A percentile compares a stretch with the other conserved stretches of the same genome.
Conservation (phyloP, 352 stramenopile genomes). For the Phytopythium mirpurense region DNA sequence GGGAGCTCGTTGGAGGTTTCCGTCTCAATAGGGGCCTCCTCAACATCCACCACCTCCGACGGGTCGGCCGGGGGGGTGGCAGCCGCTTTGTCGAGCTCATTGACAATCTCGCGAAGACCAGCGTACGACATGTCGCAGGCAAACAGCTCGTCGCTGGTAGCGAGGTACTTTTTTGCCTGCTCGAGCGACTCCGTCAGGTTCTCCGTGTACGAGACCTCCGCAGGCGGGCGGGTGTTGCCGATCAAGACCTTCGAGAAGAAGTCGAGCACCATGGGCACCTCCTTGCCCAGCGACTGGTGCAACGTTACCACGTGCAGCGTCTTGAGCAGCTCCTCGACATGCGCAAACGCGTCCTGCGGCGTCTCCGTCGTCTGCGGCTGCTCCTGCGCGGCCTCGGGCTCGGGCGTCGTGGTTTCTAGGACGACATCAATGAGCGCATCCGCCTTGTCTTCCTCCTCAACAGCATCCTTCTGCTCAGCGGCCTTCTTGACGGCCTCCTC, state of each 20-base stretch:
- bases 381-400: constrained; percentile 7
- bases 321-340: constrained; percentile 70
- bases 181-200: constrained; percentile 77
- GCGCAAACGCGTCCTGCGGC: constrained; percentile 29
- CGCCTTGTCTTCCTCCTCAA: constrained; percentile 9
- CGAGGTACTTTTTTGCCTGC: constrained; percentile 70
- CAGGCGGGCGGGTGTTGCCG: constrained; percentile 71
- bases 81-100: constrained; percentile 29
- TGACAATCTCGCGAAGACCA: constrained; percentile 50
- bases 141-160: constrained; percentile 61
- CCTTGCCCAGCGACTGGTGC: constrained; percentile 60
- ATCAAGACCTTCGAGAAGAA: constrained; percentile 83
- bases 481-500: constrained; percentile 35
- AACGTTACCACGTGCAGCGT: constrained; percentile 75
- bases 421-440: constrained; percentile 9
- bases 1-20: constrained; percentile 35
- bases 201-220: constrained; percentile 71
- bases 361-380: constrained; percentile 4
- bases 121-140: constrained; percentile 71
- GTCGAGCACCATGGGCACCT: constrained; percentile 78
- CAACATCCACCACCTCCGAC: constrained; percentile 6
- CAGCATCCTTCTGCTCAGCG: constrained; percentile 8
- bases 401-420: constrained; percentile 3
- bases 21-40: constrained; percentile 14
- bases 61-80: constrained; percentile 10